These are phyloP conservation scores for Filobasidium wieringae DNA, from an alignment of 768 basidiomycete genomes.

Conservation along the genomic window DNA sequence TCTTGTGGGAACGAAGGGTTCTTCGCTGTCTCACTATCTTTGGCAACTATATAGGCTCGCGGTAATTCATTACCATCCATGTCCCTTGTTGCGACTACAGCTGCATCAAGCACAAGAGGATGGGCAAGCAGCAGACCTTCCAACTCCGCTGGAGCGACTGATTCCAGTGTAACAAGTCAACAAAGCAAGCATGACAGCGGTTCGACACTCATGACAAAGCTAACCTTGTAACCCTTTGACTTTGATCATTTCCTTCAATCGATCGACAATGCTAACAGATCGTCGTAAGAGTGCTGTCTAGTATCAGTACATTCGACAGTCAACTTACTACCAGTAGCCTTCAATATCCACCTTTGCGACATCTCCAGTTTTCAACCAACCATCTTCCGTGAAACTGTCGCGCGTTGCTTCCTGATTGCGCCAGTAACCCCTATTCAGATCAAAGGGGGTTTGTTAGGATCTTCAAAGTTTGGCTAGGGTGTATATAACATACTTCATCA, in stretches of 20 bases:
- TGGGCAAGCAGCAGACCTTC: constrained; percentile 64
- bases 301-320: neutral
- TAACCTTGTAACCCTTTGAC: constrained; percentile 65
- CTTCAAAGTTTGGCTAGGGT: too few relatives aligned
- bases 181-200: neutral
- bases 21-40: constrained; percentile 25
- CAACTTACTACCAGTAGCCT: constrained; percentile 61
- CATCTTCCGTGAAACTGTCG: constrained; percentile 51
- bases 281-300: neutral
- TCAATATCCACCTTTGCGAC: constrained; percentile 55
- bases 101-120: constrained; percentile 63
- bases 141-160: constrained; percentile 80
- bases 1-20: constrained; percentile 44
- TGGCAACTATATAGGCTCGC: constrained; percentile 41
- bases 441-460: neutral
- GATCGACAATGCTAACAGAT: constrained; percentile 32
- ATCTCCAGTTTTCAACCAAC: constrained; percentile 88
- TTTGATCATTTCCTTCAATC: constrained; percentile 43
- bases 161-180: neutral
- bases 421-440: constrained; percentile 49
- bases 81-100: constrained; percentile 64
- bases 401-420: constrained; percentile 60
- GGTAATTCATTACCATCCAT: constrained; percentile 67
- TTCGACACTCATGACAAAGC: neutral
- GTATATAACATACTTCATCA: constrained; percentile 53